Evolutionary conservation across 1,139 yeast genomes (phyloP), one percentile per base, ranked within the genome.

Genomic region (Nadsonia starkeyi-henricii): DNA sequence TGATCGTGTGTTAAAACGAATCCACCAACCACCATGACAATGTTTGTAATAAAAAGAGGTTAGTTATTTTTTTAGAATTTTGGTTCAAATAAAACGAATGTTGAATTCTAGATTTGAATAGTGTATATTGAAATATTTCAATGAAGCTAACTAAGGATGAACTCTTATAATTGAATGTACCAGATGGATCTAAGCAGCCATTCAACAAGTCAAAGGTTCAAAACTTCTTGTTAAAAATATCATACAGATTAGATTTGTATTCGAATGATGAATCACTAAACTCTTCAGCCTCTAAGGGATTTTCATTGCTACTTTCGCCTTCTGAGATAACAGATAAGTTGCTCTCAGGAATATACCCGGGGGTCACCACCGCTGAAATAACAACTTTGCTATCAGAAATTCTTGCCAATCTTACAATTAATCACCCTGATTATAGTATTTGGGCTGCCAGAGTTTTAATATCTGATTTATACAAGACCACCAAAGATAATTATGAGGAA

Each of bases 361-460:
- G 95, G 57, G 95, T 85, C 48, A 82, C 86, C 56, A 83, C 93
- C 45, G 73, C 77, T 53, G 93, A 84, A 60, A 69, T 85, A 54
- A 81, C 79, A 54, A 80, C 82, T 61, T 74, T 88, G 20, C 84
- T 89, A 43, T 89, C 95, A 19, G 96, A 88, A 65, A 82, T 91
- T 30, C 84, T 93, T 47, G 95, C 95, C 26, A 79, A 81, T 55
- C 78, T 85, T 86, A 80, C 94, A 49, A 85, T 95, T 15, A 74
- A 79, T 49, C 96, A 88, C 63, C 95, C 95, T 12, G 95, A 86
- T 65, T 85, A 85, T 60, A 86, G 95, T 30, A 73, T 75, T 23
- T 71, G 88, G 57, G 96, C 95, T 26, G 95, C 95, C 17, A 75
- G 96, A 66, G 74, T 88, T 48, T 86, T 89, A 36, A 78, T 85